These are phyloP conservation scores for Lablab purpureus DNA, from an alignment of 306 rosid species.

Conservation along the genomic window DNA sequence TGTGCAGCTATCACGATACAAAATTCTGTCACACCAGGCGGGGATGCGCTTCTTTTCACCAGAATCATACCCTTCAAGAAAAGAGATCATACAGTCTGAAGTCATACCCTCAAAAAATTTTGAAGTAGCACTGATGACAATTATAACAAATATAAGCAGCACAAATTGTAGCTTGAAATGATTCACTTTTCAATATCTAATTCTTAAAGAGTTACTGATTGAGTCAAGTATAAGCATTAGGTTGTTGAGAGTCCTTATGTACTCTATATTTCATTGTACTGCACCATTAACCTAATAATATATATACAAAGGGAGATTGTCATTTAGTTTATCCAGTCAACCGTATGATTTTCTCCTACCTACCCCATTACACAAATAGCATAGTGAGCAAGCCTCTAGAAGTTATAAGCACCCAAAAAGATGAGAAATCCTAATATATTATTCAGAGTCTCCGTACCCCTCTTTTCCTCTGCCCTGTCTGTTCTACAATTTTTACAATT, in stretches of 20 bases:
- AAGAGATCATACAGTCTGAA: conserved; percentile 41
- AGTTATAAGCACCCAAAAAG: conserved; percentile 36
- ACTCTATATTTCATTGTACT: conserved; percentile 6
- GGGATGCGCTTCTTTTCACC: conserved; percentile 99
- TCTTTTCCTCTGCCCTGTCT: conserved; percentile 29
- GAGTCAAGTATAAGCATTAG: not conserved
- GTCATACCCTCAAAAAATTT: conserved; percentile 42
- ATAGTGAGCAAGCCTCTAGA: conserved; percentile 18
- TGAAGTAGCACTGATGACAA: conserved; percentile 36
- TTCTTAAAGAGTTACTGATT: not conserved
- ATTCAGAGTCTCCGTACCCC: conserved; percentile 16
- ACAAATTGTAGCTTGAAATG: conserved; percentile 26
- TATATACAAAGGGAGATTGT: not conserved
- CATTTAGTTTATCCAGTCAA: conserved; percentile 1
- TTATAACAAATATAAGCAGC: conserved; percentile 31
- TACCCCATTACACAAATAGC: not conserved
- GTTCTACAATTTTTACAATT: conserved; percentile 23
- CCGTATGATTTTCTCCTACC: not conserved
- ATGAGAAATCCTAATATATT: conserved; percentile 7
- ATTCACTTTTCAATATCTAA: conserved; percentile 28
- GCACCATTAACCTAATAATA: not conserved
- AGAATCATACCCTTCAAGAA: conserved; percentile 84
- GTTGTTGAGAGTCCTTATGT: not conserved
- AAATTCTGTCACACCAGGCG: conserved; percentile 98
- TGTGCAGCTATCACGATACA: conserved; percentile 87